Conservation (phyloP, 805 yeast species). For the Ogataea trehalophila region DNA sequence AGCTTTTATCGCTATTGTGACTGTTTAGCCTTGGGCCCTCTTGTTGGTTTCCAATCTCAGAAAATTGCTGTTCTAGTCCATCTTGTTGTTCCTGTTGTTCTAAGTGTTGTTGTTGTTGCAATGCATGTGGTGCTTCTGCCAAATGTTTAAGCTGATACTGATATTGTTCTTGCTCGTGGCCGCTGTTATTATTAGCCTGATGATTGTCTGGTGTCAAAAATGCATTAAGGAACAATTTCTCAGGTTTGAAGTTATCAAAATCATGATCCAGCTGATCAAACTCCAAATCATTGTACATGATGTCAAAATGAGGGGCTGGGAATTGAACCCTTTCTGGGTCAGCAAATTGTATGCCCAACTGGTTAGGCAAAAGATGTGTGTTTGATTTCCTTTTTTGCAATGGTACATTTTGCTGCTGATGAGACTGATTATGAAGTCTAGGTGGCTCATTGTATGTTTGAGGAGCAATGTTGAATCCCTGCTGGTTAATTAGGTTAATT, state of each 20-base stretch:
- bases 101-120: too few species aligned
- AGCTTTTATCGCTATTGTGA: not conserved
- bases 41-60: too few species aligned
- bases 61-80: not conserved
- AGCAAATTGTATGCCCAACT: not conserved
- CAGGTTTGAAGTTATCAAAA: slow-evolving; percentile 8
- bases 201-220: not conserved
- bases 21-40: too few species aligned
- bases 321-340: not conserved
- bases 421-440: not conserved
- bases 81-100: not conserved
- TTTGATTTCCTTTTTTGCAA: not conserved
- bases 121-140: too few species aligned
- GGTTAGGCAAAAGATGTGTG: not conserved
- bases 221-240: slow-evolving; percentile 6
- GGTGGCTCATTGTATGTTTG: not conserved
- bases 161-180: not conserved
- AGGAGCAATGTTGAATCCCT: not conserved
- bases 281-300: slow-evolving; percentile 4
- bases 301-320: not conserved
- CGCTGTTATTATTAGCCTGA: not conserved
- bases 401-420: not conserved
- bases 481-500: not conserved
- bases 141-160: too few species aligned
- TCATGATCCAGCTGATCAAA: not conserved